phyloP scores from a whole-genome alignment of 2,329 filamentous ascomycete genomes.

The Cladosporium halotolerans region DNA sequence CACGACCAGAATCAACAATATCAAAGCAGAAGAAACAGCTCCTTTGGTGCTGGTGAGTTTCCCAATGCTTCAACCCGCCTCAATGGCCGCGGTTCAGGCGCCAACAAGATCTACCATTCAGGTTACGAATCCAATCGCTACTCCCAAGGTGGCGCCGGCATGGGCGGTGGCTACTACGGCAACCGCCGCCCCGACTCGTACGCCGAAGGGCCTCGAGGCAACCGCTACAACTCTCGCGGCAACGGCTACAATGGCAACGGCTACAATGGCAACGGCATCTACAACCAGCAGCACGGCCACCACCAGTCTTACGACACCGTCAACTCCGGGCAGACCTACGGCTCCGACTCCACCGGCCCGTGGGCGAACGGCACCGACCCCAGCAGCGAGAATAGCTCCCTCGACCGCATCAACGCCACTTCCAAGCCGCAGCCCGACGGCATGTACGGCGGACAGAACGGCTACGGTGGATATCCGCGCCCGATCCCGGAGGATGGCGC shows the following conservation, averaged over 20 bases:
- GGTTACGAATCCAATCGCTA: slow-evolving; percentile 30
- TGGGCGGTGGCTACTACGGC: slow-evolving; percentile 33
- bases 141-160: slow-evolving; percentile 18
- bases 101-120: slow-evolving; percentile 20
- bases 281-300: slow-evolving; percentile 48
- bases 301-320: slow-evolving; percentile 84
- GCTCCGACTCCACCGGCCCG: slow-evolving; percentile 63
- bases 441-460: slow-evolving; percentile 25
- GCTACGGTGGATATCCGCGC: slow-evolving; percentile 36
- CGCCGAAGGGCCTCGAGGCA: slow-evolving; percentile 27
- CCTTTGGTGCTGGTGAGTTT: slow-evolving; percentile 26
- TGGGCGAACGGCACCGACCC: slow-evolving; percentile 80
- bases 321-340: slow-evolving; percentile 57
- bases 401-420: slow-evolving; percentile 36
- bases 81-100: slow-evolving; percentile 10
- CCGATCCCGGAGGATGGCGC: slow-evolving; percentile 7
- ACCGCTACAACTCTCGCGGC: slow-evolving; percentile 37
- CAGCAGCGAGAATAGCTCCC: slow-evolving; percentile 88
- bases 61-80: background rate
- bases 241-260: slow-evolving; percentile 36
- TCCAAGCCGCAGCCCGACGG: slow-evolving; percentile 31
- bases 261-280: slow-evolving; percentile 37
- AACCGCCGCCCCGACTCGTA: slow-evolving; percentile 31
- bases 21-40: slow-evolving; percentile 35
- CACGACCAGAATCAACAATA: slow-evolving; percentile 22